These are phyloP conservation scores for Kalmanozyma brasiliensis DNA, from an alignment of 1,284 basidiomycete genomes.

Conservation along the genomic window DNA sequence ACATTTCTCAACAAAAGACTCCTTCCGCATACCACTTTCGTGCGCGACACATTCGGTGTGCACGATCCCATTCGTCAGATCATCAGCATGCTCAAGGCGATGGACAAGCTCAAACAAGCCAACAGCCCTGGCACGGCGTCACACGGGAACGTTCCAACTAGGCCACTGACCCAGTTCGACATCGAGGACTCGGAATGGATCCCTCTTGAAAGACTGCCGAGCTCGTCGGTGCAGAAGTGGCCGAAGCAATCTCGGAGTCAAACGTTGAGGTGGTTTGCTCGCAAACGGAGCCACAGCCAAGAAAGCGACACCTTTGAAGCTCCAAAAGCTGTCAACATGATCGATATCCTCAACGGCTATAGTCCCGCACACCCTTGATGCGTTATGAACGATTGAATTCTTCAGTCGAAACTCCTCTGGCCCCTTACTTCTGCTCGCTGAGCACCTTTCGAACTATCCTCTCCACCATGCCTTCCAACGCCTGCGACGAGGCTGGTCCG, in stretches of 20 bases:
- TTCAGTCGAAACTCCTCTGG: no score
- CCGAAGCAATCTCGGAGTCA: neutral
- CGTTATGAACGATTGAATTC: no score
- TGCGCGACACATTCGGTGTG: conserved; percentile 1
- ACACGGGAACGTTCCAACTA: neutral
- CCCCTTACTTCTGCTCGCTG: conserved; percentile 41
- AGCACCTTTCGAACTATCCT: conserved; percentile 48
- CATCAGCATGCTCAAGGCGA: conserved; percentile 5
- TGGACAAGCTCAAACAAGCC: conserved; percentile 4
- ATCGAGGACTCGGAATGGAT: conserved; percentile 12
- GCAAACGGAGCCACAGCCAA: neutral
- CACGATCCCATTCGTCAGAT: conserved; percentile 6
- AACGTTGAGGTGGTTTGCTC: neutral
- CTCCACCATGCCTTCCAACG: conserved; percentile 51
- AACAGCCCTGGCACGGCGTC: neutral
- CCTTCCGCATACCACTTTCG: neutral
- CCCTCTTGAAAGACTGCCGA: conserved; percentile 7
- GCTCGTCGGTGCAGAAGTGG: conserved; percentile 1
- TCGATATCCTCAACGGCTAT: conserved; percentile 12
- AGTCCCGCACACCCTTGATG: neutral
- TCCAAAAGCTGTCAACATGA: conserved; percentile 7
- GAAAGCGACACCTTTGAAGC: neutral
- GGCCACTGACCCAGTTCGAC: neutral
- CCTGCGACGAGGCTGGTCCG: conserved; percentile 34
- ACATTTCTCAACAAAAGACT: conserved; percentile 10